Evolutionary conservation across 2,329 filamentous ascomycete genomes (phyloP), one percentile per base, ranked within the genome.

Genomic region (Rutstroemia sp.): DNA sequence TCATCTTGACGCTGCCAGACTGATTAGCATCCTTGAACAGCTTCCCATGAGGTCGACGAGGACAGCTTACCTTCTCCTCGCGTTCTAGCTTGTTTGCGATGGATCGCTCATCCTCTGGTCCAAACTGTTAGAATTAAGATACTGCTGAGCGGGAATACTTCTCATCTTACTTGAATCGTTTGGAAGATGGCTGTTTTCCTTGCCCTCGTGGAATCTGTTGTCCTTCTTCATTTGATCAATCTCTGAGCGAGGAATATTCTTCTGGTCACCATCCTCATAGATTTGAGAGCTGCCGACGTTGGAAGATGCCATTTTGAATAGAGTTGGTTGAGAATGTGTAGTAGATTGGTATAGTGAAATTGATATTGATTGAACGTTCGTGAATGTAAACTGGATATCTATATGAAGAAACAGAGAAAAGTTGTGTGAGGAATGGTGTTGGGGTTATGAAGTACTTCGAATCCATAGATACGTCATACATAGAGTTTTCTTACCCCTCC

Each of bases 231-330:
- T 76, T 47, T 68, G 61, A 46, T 73, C 67, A 52, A 75, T 62
- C 59, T 79, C 74, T 2, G 79, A 76, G 58, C 79, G 69, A 60
- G 81, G 79, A 60, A 73, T 69, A 70, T 83, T 89, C 65, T 81
- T 80, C 77, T 94, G 46, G 73, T 94, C 88, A 57, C 84, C 86
- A 57, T 79, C 84, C 74, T 92, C 87, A 74, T 94, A 92, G 69
- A 89, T 73, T 59, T 73, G 70, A 61, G 73, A 66, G 70, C 75
- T 78, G 64, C 88, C 89, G 68, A 92, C 87, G 68, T 64, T 67
- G 30, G 67, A 69, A 57, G 30, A 34, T 10, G 58, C 60, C 64
- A 65, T 66, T 40, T 58, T 60, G 60, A 52, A 42, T 16, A 16
- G 34, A 25, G 16, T 14, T 14, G n/a, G 19, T 1, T 46, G 19